Percentiles rank a stretch among this genome's conserved stretches.
Evolutionary conservation across 2,329 filamentous ascomycete genomes (phyloP).

Genomic region (Aspergillus amoenus): DNA sequence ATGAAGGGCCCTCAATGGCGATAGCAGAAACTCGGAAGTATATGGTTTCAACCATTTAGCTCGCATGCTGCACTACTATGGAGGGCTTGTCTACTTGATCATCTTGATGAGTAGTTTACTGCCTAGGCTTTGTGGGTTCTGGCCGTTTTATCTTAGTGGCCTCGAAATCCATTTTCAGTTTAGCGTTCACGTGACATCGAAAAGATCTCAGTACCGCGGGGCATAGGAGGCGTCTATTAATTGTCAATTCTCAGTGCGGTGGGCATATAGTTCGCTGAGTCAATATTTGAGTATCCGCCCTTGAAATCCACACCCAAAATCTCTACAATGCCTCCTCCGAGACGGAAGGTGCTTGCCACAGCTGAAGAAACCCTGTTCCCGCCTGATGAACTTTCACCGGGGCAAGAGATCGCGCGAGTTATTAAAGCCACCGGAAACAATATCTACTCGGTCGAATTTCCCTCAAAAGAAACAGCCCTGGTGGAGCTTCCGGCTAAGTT

Average conservation of each 20-base stretch:
- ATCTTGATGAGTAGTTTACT: background rate
- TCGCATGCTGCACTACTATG: background rate
- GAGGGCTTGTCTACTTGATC: background rate
- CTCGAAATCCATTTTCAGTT: background rate
- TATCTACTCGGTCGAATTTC: constrained; percentile 75
- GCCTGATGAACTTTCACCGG: constrained; percentile 53
- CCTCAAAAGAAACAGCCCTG: constrained; percentile 64
- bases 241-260: background rate
- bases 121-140: background rate
- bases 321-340: constrained; percentile 67
- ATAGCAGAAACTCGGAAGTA: background rate
- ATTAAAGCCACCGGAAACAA: constrained; percentile 84
- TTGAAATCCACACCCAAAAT: background rate
- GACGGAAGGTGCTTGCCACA: constrained; percentile 74
- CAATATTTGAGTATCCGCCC: background rate
- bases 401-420: constrained; percentile 70
- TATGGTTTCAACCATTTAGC: background rate
- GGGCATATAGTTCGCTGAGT: background rate
- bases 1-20: background rate
- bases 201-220: constrained; percentile 3
- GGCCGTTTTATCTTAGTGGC: background rate
- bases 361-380: constrained; percentile 68
- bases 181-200: constrained; percentile 9
- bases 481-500: constrained; percentile 83
- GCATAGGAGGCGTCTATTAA: background rate